These are phyloP conservation scores for Aspergillus sp. DNA, from an alignment of 2,329 filamentous ascomycete genomes.

Conservation along the genomic window DNA sequence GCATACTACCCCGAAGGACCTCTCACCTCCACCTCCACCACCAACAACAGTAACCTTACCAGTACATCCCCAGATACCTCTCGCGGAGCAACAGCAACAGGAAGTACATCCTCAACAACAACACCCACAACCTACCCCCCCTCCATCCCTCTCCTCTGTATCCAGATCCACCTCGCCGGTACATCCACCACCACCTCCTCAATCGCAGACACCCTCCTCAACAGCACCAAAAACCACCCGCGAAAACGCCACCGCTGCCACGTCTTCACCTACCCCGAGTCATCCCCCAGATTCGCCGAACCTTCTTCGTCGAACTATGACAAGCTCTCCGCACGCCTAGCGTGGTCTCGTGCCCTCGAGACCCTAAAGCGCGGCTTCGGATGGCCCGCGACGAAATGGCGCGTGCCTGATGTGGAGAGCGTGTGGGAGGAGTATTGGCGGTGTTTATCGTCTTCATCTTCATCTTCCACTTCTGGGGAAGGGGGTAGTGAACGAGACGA, in stretches of 20 bases:
- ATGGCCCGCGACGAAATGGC: slow-evolving; percentile 33
- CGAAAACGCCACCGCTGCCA: slow-evolving; percentile 36
- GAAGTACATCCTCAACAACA: slow-evolving; percentile 33
- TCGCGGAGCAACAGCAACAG: too few relatives aligned
- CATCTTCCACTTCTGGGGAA: neutral
- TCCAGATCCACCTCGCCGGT: slow-evolving; percentile 60
- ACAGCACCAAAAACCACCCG: slow-evolving; percentile 27
- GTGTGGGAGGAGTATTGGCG: slow-evolving; percentile 43
- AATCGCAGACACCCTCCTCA: slow-evolving; percentile 11
- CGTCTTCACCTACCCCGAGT: slow-evolving; percentile 57
- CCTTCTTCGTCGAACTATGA: slow-evolving; percentile 64
- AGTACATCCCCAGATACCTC: slow-evolving; percentile 28
- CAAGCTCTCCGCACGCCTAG: slow-evolving; percentile 60
- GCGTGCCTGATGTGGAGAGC: slow-evolving; percentile 38
- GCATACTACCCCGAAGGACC: slow-evolving; percentile 56
- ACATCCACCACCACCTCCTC: slow-evolving; percentile 41
- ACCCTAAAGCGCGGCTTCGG: slow-evolving; percentile 62
- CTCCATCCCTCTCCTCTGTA: slow-evolving; percentile 36
- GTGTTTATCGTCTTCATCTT: slow-evolving; percentile 20
- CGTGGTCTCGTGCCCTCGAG: slow-evolving; percentile 65
- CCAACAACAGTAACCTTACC: neutral
- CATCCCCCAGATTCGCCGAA: slow-evolving; percentile 67
- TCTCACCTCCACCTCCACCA: neutral
- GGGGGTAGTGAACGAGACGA: slow-evolving; percentile 4
- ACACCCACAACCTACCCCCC: slow-evolving; percentile 13